Base-by-base conservation (phyloP, 179 eudicot genomes). In the Carnegiea gigantea region DNA sequence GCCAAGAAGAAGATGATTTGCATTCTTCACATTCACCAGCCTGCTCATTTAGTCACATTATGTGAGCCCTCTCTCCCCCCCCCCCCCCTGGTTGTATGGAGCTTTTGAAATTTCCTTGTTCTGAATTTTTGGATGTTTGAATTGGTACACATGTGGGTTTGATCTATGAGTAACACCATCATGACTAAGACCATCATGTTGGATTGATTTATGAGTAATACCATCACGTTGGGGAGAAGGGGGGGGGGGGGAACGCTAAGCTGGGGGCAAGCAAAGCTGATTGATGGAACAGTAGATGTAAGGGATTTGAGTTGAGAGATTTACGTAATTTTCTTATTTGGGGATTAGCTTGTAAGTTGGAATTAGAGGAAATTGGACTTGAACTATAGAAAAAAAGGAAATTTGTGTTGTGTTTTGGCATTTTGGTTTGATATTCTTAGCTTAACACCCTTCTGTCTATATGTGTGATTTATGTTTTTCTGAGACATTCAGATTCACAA, bases 1-100 rank as follows among this genome's bases (percentile, higher is more conserved):
- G 68, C 86, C 76, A 89, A 89, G 60, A 85, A 84, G 82, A 89
- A 83, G 44, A 82, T 68, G 54, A 86, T 94, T 36, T 90, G 94
- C 73, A 77, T 94, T 21, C 90, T 93, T 76, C 90, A 94, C 85
- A 90, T 94, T 89, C 95, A 90, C 83, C 93, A 93, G 80, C 93
- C 94, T 38, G 64, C 88, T 24, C 88, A 82, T 7, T 83, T 86
- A 28, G 62, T 82, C 44, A 77, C 90, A 28, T 85, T 89, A 65
- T 62, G 98, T 93, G 81, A 86, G 94, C 70, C 14, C 46, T 68
- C 46, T 44, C 11, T 14, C 6, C 60, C n/a, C 36, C 36, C 2
- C 36, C 36, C 2, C 2, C 2, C 2, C 2, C 2, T 3, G 36
- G 36, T 10, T 73, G 24, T 40, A n/a, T 73, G 24, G 51, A 7